Evolutionary conservation across 164 flowering plant species (phyloP).

Genomic region (Litsea cubeba): DNA sequence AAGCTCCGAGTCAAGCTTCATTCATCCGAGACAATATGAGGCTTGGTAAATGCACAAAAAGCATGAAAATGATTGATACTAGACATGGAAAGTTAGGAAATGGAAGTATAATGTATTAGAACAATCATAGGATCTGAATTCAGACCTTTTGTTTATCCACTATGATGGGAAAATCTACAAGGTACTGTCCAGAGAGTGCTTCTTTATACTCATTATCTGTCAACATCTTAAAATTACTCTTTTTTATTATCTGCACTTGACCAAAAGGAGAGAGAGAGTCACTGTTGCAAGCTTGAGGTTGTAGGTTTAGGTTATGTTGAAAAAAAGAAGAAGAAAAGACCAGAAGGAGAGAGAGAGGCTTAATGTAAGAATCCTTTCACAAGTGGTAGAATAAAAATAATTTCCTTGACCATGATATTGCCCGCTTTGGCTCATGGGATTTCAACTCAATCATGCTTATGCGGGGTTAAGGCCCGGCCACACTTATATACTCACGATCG

Average conservation of each 20-base stretch:
- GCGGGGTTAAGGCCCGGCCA: too few relatives aligned
- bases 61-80: conserved; percentile 7
- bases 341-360: background rate
- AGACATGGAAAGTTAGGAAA: background rate
- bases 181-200: conserved; percentile 92
- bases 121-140: background rate
- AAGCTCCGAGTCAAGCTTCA: conserved; percentile 83
- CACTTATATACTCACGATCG: too few relatives aligned
- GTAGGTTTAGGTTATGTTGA: background rate
- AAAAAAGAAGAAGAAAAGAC: background rate
- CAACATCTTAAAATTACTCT: conserved; percentile 84
- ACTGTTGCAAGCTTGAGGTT: background rate
- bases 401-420: too few relatives aligned
- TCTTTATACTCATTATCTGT: conserved; percentile 69
- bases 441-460: too few relatives aligned
- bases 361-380: too few relatives aligned
- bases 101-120: background rate
- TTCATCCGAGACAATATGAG: conserved; percentile 11
- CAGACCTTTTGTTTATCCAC: conserved; percentile 90
- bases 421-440: too few relatives aligned
- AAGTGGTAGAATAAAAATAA: too few relatives aligned
- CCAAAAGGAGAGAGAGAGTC: background rate
- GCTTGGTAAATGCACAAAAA: background rate
- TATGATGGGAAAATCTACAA: conserved; percentile 81
- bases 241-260: conserved; percentile 64